Evolutionary conservation across 805 yeast genomes (phyloP).

Genomic region (Metschnikowia kofuensis): DNA sequence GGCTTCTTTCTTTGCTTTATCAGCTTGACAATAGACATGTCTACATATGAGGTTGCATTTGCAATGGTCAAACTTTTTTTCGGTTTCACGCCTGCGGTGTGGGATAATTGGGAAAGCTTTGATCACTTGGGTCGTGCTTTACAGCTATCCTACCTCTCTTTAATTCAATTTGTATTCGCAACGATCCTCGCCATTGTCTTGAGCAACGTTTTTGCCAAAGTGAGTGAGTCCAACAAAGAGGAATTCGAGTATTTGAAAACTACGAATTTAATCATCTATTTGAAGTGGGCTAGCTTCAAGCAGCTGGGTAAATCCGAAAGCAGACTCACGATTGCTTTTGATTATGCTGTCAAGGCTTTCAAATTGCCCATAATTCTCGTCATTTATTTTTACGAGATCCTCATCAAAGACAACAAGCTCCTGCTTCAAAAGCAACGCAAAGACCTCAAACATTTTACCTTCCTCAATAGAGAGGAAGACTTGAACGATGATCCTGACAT

Average conservation of each 20-base stretch:
- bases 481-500: conserved; percentile 31
- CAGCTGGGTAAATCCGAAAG: conserved; percentile 10
- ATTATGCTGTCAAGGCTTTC: conserved; percentile 25
- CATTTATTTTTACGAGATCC: conserved; percentile 33
- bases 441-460: conserved; percentile 34
- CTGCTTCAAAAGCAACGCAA: conserved; percentile 18
- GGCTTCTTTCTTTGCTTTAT: conserved; percentile 57
- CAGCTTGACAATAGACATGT: conserved; percentile 41
- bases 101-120: conserved; percentile 53
- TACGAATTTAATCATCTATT: conserved; percentile 35
- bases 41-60: conserved; percentile 45
- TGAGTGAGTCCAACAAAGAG: conserved; percentile 30
- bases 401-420: conserved; percentile 19
- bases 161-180: conserved; percentile 52
- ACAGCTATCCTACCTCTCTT: conserved; percentile 49
- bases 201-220: conserved; percentile 38
- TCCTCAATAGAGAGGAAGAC: conserved; percentile 30
- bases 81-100: conserved; percentile 60
- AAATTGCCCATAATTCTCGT: conserved; percentile 35
- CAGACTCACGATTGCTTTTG: conserved; percentile 12
- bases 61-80: conserved; percentile 51
- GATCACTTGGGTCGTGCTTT: conserved; percentile 45
- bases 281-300: conserved; percentile 29
- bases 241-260: conserved; percentile 41
- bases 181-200: conserved; percentile 56